Evolutionary conservation across 1,139 yeast genomes (phyloP), one percentile per base, ranked within the genome.

Genomic region (Pichia sp.): DNA sequence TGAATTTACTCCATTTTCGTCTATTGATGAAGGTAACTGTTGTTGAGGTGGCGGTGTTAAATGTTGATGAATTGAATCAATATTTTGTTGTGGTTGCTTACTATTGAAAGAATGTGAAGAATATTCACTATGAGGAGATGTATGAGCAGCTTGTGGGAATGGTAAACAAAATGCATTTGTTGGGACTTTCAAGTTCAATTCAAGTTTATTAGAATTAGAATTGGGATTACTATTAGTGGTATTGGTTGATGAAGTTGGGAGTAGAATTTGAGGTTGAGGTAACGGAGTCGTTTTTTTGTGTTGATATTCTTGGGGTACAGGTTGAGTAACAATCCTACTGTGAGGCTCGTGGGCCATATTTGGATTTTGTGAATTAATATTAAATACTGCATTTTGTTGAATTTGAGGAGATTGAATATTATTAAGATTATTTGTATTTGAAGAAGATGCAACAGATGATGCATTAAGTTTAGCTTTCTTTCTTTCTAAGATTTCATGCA

Each of bases 401-500:
- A 51, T 23, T 36, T 49, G 53, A 3, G 58, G 52, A 23, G 55
- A 48, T 24, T 26, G 58, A 42, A 25, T 42, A 39, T 18, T 62
- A 44, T 45, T 43, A 58, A 40, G 37, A 44, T 38, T 34, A 48
- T n/a, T n/a, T n/a, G 40, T 30, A 53, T 27, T 47, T 47, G 25
- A 49, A 13, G 34, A 30, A 16, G 35, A 32, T 12, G 35, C 7
- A 16, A 4, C 9, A 3, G 22, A 16, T 4, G 35, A 16, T 16
- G 35, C n/a, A 13, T 34, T 16, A 49, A 56, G 54, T 67, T 84
- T 77, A 24, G 84, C 75, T 69, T 72, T 69, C 72, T 85, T 77
- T 50, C 95, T 77, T 58, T 78, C 80, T 53, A 73, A 63, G 89
- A 84, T 84, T 67, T 92, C 99, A 48, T 79, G 80, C 23, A 90